These are phyloP conservation scores for Exophiala bonariae DNA, from an alignment of 2,329 filamentous ascomycete species.

Conservation along the genomic window DNA sequence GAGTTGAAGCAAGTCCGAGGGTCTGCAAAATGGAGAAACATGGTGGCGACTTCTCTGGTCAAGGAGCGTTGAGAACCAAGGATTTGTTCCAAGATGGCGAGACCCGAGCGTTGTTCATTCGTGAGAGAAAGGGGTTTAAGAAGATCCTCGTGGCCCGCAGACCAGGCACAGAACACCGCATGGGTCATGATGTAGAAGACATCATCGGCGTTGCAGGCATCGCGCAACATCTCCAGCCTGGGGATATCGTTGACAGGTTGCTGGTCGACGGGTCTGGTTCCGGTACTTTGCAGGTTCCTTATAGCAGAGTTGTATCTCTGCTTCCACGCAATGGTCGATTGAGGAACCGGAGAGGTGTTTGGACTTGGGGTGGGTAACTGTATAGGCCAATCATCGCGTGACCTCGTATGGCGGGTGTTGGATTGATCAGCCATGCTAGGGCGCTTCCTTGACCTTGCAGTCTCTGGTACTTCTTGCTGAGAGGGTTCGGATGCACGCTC, in stretches of 20 bases:
- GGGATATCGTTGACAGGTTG: neutral
- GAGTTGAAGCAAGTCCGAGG: too few relatives aligned
- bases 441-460: too few relatives aligned
- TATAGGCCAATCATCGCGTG: too few relatives aligned
- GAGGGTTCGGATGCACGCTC: too few relatives aligned
- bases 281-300: too few relatives aligned
- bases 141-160: neutral
- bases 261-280: neutral
- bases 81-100: constrained; percentile 1
- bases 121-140: constrained; percentile 2
- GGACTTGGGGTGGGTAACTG: too few relatives aligned
- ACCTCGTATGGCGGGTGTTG: too few relatives aligned
- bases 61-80: constrained; percentile 3
- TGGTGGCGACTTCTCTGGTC: neutral
- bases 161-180: constrained; percentile 7
- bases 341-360: too few relatives aligned
- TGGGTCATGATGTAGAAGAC: constrained; percentile 58
- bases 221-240: constrained; percentile 44
- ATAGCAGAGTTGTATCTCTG: too few relatives aligned
- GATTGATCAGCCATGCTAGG: too few relatives aligned
- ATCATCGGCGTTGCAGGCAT: constrained; percentile 60
- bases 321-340: too few relatives aligned
- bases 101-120: constrained; percentile 2
- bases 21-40: constrained; percentile 5
- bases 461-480: too few relatives aligned